These are phyloP conservation scores for Plasmopara viticola DNA, from an alignment of 352 stramenopile genomes.

Conservation along the genomic window DNA sequence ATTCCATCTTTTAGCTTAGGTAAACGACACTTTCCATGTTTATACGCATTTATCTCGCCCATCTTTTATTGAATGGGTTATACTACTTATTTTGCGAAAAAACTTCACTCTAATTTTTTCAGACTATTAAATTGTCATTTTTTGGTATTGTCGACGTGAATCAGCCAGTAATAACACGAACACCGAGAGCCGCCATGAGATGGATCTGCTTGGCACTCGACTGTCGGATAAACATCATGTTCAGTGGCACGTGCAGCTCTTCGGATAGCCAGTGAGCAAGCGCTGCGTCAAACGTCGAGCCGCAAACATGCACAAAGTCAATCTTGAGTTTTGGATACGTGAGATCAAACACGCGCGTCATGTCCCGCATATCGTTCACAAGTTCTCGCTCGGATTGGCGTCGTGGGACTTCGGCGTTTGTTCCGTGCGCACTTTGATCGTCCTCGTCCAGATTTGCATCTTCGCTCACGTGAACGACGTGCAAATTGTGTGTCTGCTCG, in stretches of 20 bases:
- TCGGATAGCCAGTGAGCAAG: conserved; percentile 83
- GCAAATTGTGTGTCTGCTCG: conserved; percentile 87
- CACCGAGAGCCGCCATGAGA: conserved; percentile 77
- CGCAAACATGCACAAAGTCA: conserved; percentile 74
- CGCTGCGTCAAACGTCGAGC: conserved; percentile 60
- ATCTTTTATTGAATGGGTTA: too few species aligned
- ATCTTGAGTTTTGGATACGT: conserved; percentile 93
- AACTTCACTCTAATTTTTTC: too few species aligned
- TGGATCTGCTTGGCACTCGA: conserved; percentile 86
- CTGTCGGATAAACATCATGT: conserved; percentile 93
- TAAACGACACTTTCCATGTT: too few species aligned
- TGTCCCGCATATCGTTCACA: conserved; percentile 66
- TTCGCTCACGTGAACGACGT: conserved; percentile 83
- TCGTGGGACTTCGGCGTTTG: conserved; percentile 29
- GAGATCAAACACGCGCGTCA: conserved; percentile 74
- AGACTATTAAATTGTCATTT: too few species aligned
- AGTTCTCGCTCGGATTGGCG: conserved; percentile 30
- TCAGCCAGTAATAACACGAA: conserved; percentile 84
- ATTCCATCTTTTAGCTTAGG: too few species aligned
- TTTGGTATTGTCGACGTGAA: too few species aligned
- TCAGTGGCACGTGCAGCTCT: conserved; percentile 70
- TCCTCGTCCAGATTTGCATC: conserved; percentile 19
- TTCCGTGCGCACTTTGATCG: conserved; percentile 26
- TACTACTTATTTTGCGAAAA: too few species aligned
- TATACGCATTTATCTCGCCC: too few species aligned